These are phyloP conservation scores for Thraustochytrium sp. DNA, from an alignment of 352 stramenopile species.

Conservation along the genomic window DNA sequence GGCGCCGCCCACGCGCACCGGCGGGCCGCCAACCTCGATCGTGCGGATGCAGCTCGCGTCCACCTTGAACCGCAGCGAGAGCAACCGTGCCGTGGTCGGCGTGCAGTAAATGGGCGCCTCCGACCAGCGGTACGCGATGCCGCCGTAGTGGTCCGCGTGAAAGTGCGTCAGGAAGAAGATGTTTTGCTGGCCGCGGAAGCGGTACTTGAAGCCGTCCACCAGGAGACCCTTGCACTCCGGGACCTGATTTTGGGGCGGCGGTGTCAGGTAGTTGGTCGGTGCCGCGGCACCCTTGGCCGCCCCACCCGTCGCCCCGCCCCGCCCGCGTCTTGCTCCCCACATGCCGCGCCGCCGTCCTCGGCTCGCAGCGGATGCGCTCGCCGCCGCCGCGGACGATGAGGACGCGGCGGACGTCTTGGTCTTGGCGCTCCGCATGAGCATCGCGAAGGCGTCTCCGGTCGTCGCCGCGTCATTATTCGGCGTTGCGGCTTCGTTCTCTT, in stretches of 20 bases:
- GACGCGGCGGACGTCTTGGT: neutral
- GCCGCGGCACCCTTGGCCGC: too few relatives aligned
- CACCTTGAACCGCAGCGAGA: constrained; percentile 82
- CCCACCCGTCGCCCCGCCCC: too few relatives aligned
- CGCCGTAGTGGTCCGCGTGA: constrained; percentile 91
- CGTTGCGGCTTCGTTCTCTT: too few relatives aligned
- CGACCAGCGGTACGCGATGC: constrained; percentile 77
- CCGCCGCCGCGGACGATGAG: too few relatives aligned
- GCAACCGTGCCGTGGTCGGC: constrained; percentile 77
- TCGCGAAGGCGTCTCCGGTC: neutral
- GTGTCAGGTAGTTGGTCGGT: neutral
- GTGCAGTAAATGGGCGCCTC: constrained; percentile 92
- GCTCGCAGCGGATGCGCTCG: too few relatives aligned
- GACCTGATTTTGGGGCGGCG: neutral
- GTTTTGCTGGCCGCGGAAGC: constrained; percentile 63
- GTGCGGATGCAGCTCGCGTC: constrained; percentile 80
- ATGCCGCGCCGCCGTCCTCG: too few relatives aligned
- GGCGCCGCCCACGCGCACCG: constrained; percentile 62
- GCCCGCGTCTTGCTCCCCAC: too few relatives aligned
- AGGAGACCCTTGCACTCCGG: constrained; percentile 45
- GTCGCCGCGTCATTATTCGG: too few relatives aligned
- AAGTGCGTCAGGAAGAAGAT: constrained; percentile 96
- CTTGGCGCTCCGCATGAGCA: neutral
- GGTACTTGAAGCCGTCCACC: constrained; percentile 66
- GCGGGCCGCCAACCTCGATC: constrained; percentile 58